Conservation (phyloP, 1,139 yeast species). For the Kodamaea sp. region DNA sequence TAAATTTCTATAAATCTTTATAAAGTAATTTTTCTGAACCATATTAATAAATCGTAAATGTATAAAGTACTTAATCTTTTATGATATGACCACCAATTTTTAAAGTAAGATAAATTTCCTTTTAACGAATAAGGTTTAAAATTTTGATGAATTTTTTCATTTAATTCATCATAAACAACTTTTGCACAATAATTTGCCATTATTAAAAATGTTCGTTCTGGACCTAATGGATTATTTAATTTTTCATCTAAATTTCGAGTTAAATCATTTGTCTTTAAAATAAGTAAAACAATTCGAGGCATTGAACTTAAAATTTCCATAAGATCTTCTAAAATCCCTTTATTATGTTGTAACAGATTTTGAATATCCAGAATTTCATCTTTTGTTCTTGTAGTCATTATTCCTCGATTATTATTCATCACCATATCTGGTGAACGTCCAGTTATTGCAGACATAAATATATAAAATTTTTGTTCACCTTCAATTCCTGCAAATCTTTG, state of each 20-base stretch:
- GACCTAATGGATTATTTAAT: constrained; percentile 78
- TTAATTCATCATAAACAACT: constrained; percentile 67
- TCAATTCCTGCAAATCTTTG: constrained; percentile 74
- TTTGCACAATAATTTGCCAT: constrained; percentile 87
- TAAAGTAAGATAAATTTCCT: constrained; percentile 34
- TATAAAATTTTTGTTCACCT: constrained; percentile 69
- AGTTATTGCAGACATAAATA: constrained; percentile 91
- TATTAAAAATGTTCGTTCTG: constrained; percentile 81
- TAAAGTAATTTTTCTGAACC: constrained; percentile 17
- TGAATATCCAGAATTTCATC: constrained; percentile 68
- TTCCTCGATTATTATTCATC: constrained; percentile 34
- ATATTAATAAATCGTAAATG: constrained; percentile 50
- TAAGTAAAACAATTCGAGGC: constrained; percentile 81
- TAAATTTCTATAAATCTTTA: constrained; percentile 1
- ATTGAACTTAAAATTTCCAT: constrained; percentile 76
- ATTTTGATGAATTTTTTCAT: constrained; percentile 34
- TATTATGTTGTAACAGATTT: constrained; percentile 49
- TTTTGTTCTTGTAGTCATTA: constrained; percentile 49
- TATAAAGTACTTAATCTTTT: constrained; percentile 50
- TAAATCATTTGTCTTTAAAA: constrained; percentile 90
- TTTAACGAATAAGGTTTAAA: constrained; percentile 35
- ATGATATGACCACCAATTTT: constrained; percentile 43
- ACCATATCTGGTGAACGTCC: constrained; percentile 61
- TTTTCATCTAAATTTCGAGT: constrained; percentile 85
- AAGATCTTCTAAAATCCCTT: constrained; percentile 66